A percentile compares a stretch with the other conserved stretches of the same genome.
These are phyloP conservation scores for Dacryopinax spathularia DNA, from an alignment of 768 basidiomycete genomes.

Conservation along the genomic window DNA sequence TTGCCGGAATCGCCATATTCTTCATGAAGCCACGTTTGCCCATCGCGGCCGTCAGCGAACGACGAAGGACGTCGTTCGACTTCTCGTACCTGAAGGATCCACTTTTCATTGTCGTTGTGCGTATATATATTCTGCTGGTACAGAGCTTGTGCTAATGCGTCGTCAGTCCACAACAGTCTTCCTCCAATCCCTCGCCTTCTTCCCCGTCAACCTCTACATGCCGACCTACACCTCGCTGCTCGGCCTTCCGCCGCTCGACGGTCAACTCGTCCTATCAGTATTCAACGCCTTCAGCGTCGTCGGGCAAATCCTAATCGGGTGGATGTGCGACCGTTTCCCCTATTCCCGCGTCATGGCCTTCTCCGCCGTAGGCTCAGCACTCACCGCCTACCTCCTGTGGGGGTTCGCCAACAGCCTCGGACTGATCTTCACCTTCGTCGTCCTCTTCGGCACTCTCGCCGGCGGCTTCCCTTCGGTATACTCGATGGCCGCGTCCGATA, in stretches of 20 bases:
- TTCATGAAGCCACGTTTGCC: slow-evolving; percentile 7
- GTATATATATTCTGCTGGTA: not conserved
- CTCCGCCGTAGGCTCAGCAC: not conserved
- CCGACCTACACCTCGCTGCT: not conserved
- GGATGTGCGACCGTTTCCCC: slow-evolving; percentile 1
- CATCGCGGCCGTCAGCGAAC: not conserved
- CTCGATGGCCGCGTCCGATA: not conserved
- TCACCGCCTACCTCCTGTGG: slow-evolving; percentile 1
- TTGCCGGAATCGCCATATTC: not conserved
- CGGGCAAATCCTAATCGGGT: not conserved
- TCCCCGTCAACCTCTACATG: slow-evolving; percentile 2
- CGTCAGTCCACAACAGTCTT: not conserved
- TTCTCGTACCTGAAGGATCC: slow-evolving; percentile 5
- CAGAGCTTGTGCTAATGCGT: not conserved
- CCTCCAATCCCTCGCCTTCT: slow-evolving; percentile 2
- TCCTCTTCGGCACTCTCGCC: not conserved
- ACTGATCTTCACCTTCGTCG: not conserved
- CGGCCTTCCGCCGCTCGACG: not conserved
- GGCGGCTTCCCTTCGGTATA: not conserved
- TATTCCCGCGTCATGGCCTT: slow-evolving; percentile 1
- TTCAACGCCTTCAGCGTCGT: slow-evolving; percentile 1
- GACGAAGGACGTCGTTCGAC: not conserved
- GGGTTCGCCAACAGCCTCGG: slow-evolving; percentile 2
- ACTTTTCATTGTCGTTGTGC: slow-evolving; percentile 1
- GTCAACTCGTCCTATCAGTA: not conserved